Conservation (phyloP, 306 rosid genomes). For the Begonia loranthoides region DNA sequence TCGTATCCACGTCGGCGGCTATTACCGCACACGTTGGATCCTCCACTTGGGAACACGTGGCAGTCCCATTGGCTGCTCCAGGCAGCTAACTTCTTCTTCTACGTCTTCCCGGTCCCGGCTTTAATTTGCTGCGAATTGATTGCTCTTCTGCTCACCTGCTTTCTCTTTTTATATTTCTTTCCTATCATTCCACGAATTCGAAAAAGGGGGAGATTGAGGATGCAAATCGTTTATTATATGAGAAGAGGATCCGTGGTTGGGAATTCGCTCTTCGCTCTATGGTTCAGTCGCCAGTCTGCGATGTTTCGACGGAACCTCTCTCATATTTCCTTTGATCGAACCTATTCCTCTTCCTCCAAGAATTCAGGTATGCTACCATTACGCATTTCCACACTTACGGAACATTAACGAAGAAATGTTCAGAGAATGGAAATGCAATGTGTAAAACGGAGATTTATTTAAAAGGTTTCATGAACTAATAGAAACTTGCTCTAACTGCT, state of each 20-base stretch:
- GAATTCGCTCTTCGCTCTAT: conserved; percentile 1
- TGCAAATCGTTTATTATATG: neutral
- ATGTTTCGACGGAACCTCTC: neutral
- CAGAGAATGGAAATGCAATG: neutral
- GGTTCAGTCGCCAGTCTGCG: conserved; percentile 3
- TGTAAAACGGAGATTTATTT: neutral
- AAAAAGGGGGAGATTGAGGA: neutral
- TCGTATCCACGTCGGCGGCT: too few species aligned
- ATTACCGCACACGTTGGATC: too few species aligned
- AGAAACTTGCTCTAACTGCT: neutral
- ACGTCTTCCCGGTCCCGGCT: too few species aligned
- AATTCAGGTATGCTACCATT: conserved; percentile 4
- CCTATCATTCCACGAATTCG: neutral
- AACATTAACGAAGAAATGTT: too few species aligned
- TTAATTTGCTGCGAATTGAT: too few species aligned
- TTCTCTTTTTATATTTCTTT: neutral
- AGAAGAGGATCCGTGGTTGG: conserved; percentile 6
- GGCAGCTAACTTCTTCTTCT: too few species aligned
- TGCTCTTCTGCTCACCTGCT: neutral
- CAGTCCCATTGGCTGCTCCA: too few species aligned
- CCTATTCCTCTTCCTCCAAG: conserved; percentile 6
- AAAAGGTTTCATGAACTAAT: neutral
- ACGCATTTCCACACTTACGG: neutral
- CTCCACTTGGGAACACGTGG: too few species aligned
- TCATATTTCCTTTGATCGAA: conserved; percentile 1